phyloP scores from a whole-genome alignment of 2,329 filamentous ascomycete genomes.

The Arthrobotrys pseudoclavata region DNA sequence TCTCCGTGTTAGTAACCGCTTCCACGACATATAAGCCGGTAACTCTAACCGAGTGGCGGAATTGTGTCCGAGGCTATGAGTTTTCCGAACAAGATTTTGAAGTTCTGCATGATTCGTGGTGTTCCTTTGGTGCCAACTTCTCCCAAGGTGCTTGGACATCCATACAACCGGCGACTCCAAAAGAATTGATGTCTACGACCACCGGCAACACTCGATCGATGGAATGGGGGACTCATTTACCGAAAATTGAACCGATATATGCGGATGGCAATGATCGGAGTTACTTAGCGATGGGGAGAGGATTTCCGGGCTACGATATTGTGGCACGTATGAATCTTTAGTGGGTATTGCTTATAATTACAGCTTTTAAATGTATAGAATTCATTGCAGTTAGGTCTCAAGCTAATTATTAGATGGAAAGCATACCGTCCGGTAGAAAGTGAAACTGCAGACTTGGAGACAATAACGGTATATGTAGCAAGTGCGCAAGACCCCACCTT shows the following conservation, averaged over 20 bases:
- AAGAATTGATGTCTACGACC: conserved; percentile 21
- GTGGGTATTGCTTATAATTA: conserved; percentile 2
- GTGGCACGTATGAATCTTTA: background rate
- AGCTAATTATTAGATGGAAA: conserved; percentile 27
- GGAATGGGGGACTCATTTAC: background rate
- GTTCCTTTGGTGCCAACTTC: conserved; percentile 38
- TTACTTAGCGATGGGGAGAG: conserved; percentile 4
- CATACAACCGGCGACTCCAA: conserved; percentile 4
- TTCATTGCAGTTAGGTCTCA: background rate
- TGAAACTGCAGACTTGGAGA: background rate
- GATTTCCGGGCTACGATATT: background rate
- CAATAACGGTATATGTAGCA: conserved; percentile 1
- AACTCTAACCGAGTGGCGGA: conserved; percentile 19
- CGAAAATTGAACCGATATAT: conserved; percentile 22
- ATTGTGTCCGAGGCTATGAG: background rate
- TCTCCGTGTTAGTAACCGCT: conserved; percentile 12
- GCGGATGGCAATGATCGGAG: background rate
- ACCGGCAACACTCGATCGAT: background rate
- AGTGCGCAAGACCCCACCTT: conserved; percentile 30
- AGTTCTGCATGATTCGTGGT: conserved; percentile 6
- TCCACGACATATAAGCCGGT: conserved; percentile 8
- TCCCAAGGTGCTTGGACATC: conserved; percentile 25
- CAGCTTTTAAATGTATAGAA: background rate
- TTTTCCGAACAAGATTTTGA: background rate
- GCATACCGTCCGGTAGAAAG: conserved; percentile 29